Percentiles rank a stretch among this genome's conserved stretches.
Evolutionary conservation across 495 filamentous ascomycete species (phyloP).

Genomic region (Stereocaulon alpinum): DNA sequence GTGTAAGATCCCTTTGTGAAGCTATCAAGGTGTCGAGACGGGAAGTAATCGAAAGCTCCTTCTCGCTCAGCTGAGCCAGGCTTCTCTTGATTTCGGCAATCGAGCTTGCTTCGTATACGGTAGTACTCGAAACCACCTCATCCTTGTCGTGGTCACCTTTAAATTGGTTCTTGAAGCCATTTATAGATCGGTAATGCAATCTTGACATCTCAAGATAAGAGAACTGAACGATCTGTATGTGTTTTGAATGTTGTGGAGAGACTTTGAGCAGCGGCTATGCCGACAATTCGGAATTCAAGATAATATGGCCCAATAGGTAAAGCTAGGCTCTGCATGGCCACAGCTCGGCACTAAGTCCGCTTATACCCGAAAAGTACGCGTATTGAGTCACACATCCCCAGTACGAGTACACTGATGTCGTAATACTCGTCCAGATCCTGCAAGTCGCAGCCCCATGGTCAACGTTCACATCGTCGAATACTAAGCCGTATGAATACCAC

Average conservation of each 20-base stretch:
- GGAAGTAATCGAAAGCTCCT: conserved; percentile 62
- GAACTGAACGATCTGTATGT: neutral
- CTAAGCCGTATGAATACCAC: neutral
- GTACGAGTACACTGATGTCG: too few species aligned
- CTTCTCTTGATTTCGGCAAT: conserved; percentile 68
- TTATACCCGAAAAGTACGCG: too few species aligned
- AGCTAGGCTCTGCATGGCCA: too few species aligned
- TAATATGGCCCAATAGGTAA: too few species aligned
- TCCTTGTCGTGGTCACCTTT: neutral
- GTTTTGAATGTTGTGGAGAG: neutral
- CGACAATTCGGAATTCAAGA: neutral
- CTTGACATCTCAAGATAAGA: neutral
- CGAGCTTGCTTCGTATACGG: conserved; percentile 44
- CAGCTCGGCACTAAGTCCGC: too few species aligned
- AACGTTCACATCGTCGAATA: neutral
- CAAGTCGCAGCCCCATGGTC: too few species aligned
- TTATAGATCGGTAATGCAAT: neutral
- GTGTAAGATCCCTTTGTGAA: conserved; percentile 72
- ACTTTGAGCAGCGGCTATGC: neutral
- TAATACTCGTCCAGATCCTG: too few species aligned
- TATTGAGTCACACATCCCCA: too few species aligned
- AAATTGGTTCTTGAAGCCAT: neutral
- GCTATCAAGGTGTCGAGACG: conserved; percentile 66
- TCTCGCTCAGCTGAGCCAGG: conserved; percentile 60
- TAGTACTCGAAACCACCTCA: neutral